Conservation (phyloP, 176 grass and related monocot genomes). For the Rhipidocladum racemiflorum region DNA sequence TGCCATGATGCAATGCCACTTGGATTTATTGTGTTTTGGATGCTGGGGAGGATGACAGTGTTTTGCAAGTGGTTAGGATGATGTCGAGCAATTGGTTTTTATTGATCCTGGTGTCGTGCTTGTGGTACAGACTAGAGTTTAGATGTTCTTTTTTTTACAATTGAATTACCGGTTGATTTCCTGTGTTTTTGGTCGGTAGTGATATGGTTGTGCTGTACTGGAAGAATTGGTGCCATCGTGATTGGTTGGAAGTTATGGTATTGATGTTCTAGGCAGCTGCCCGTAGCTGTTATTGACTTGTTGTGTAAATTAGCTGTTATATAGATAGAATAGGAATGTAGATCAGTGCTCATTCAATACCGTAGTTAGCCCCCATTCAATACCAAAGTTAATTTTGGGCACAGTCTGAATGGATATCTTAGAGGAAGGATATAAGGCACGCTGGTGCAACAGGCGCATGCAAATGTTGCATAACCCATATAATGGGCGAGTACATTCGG, state of each 20-base stretch:
- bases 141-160: neutral
- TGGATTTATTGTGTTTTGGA: neutral
- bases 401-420: neutral
- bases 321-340: no score
- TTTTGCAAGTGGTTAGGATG: neutral
- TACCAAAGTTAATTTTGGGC: no score
- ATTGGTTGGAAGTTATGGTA: neutral
- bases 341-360: no score
- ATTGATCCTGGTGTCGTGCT: neutral
- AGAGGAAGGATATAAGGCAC: neutral
- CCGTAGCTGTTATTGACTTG: neutral
- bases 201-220: neutral
- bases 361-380: no score
- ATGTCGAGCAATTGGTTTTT: neutral
- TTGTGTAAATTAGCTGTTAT: neutral
- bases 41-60: neutral
- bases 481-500: neutral
- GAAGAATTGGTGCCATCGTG: neutral
- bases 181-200: neutral
- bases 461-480: neutral
- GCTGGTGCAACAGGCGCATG: no score
- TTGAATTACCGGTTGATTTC: neutral
- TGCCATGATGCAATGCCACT: neutral
- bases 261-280: slow-evolving; percentile 9
- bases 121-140: neutral